Conservation (phyloP, 306 rosid genomes). For the Pyrus communis region DNA sequence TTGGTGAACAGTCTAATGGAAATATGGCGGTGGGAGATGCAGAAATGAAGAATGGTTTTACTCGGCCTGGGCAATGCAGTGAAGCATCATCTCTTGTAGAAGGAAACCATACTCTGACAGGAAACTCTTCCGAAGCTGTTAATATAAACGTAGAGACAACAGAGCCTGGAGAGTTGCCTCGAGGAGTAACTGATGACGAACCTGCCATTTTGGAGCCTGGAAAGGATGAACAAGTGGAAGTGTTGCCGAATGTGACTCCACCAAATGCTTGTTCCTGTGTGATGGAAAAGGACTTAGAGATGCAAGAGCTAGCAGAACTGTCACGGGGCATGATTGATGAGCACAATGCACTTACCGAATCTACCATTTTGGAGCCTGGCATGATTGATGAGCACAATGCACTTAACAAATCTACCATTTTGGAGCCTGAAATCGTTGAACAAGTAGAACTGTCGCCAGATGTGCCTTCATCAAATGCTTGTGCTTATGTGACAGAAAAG, state of each 20-base stretch:
- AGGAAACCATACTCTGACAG: background rate
- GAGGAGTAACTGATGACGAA: conserved; percentile 16
- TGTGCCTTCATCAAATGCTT: background rate
- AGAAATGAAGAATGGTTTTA: background rate
- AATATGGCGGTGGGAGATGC: background rate
- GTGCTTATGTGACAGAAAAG: background rate
- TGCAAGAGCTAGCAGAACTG: background rate
- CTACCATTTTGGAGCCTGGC: background rate
- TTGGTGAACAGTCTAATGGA: background rate
- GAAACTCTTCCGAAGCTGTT: background rate
- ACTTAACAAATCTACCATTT: background rate
- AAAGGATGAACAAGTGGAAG: background rate
- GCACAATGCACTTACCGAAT: background rate
- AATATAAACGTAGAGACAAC: background rate
- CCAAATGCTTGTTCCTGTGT: background rate
- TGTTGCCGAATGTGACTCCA: background rate
- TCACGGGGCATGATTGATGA: conserved; percentile 15
- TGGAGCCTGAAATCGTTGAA: background rate
- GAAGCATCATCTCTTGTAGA: background rate
- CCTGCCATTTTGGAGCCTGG: background rate
- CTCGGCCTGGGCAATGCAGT: background rate
- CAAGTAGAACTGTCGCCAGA: background rate
- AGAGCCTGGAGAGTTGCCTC: conserved; percentile 14
- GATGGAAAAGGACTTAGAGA: background rate
- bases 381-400: conserved; percentile 4